Evolutionary conservation across 345 rosid species (phyloP).

Genomic region (Arabidopsis suecica): DNA sequence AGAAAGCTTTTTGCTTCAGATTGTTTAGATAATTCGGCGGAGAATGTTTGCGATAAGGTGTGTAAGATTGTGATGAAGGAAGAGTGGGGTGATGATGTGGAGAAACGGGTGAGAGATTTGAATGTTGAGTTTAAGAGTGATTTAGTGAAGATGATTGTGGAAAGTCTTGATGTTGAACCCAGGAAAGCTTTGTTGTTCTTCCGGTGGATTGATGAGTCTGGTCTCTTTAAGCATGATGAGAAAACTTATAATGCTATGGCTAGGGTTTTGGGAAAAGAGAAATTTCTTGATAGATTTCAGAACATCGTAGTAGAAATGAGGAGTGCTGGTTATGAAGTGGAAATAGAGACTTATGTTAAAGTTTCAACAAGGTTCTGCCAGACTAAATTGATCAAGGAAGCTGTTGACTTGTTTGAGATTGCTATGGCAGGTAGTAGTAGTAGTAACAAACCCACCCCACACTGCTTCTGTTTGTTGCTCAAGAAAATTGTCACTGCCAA

Average conservation of each 20-base stretch:
- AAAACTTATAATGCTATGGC: constrained; percentile 76
- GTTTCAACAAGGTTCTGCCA: constrained; percentile 63
- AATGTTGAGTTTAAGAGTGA: constrained; percentile 57
- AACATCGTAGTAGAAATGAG: constrained; percentile 75
- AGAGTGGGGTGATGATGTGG: constrained; percentile 77
- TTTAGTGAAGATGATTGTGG: constrained; percentile 68
- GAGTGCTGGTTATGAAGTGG: constrained; percentile 65
- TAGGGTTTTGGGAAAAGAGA: constrained; percentile 75
- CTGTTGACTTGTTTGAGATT: constrained; percentile 74
- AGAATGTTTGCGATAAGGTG: constrained; percentile 53
- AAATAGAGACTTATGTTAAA: constrained; percentile 59
- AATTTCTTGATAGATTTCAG: constrained; percentile 79
- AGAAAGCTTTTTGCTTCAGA: constrained; percentile 62
- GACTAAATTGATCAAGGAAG: constrained; percentile 72
- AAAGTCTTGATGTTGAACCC: constrained; percentile 70
- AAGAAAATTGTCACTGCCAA: constrained; percentile 68
- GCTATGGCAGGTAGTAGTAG: constrained; percentile 59
- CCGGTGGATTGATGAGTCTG: constrained; percentile 81
- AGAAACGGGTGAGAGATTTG: constrained; percentile 55
- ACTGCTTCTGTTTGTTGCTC: constrained; percentile 62
- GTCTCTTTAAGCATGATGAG: constrained; percentile 60
- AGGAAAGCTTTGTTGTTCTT: constrained; percentile 76
- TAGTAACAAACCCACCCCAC: constrained; percentile 59
- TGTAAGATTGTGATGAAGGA: constrained; percentile 71
- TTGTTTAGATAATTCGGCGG: constrained; percentile 58